phyloP scores from a whole-genome alignment of 2,329 filamentous ascomycete species.

The Fonsecaea multimorphosa region DNA sequence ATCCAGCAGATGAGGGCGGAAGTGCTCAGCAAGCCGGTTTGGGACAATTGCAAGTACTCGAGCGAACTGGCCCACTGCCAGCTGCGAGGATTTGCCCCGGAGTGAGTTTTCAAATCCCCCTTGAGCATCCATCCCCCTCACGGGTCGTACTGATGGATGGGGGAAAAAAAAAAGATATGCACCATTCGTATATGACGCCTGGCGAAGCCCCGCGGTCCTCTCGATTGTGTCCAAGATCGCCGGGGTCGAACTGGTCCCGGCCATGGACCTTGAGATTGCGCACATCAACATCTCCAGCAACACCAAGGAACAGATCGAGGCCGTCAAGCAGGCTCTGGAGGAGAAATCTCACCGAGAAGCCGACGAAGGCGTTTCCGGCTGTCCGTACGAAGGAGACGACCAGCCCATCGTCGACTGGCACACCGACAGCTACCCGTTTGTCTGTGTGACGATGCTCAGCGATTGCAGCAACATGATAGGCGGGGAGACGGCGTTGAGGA shows the following conservation, averaged over 20 bases:
- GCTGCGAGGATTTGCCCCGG: slow-evolving; percentile 59
- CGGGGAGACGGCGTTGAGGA: slow-evolving; percentile 67
- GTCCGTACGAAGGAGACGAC: slow-evolving; percentile 42
- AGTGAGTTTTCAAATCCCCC: slow-evolving; percentile 58
- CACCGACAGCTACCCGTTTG: slow-evolving; percentile 59
- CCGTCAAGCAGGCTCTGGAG: slow-evolving; percentile 30
- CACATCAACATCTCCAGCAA: slow-evolving; percentile 63
- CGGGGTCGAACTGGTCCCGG: slow-evolving; percentile 63
- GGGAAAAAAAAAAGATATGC: slow-evolving; percentile 54
- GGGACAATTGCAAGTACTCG: slow-evolving; percentile 61
- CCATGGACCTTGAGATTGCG: slow-evolving; percentile 64
- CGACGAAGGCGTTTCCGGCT: slow-evolving; percentile 38
- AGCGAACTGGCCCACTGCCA: slow-evolving; percentile 61
- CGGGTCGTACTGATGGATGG: slow-evolving; percentile 24
- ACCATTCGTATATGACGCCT: slow-evolving; percentile 66
- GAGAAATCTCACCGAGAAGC: slow-evolving; percentile 36
- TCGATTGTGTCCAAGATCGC: slow-evolving; percentile 62
- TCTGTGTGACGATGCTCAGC: slow-evolving; percentile 60
- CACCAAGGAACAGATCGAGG: slow-evolving; percentile 36
- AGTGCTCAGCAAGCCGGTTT: slow-evolving; percentile 61
- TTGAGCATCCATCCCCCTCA: slow-evolving; percentile 32
- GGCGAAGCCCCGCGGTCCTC: slow-evolving; percentile 62
- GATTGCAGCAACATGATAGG: slow-evolving; percentile 57
- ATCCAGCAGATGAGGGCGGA: slow-evolving; percentile 66
- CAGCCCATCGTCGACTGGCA: slow-evolving; percentile 56